phyloP scores from a whole-genome alignment of 1,139 yeast genomes.

The Lodderomyces parapsilosis region DNA sequence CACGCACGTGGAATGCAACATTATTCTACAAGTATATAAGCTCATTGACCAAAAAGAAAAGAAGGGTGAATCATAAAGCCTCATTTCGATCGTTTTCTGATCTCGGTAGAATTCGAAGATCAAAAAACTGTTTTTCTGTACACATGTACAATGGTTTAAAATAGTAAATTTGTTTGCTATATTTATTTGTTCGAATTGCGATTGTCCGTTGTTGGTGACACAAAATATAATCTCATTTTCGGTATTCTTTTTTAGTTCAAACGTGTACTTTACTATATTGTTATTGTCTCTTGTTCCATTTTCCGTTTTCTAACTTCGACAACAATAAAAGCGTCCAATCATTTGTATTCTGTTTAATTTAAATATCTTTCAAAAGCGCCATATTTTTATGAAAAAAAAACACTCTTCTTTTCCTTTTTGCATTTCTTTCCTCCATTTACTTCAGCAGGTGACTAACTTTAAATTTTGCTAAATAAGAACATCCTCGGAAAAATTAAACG shows the following conservation, averaged over 20 bases:
- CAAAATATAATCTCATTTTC: neutral
- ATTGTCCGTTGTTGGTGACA: neutral
- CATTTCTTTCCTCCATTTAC: neutral
- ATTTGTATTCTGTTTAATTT: neutral
- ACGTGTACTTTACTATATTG: neutral
- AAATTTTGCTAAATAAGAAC: neutral
- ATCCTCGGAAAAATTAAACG: slow-evolving; percentile 1
- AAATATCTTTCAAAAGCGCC: too few species aligned
- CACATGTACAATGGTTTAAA: neutral
- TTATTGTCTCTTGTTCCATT: neutral
- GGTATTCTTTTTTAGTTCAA: neutral
- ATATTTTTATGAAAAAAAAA: too few species aligned
- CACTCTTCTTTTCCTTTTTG: neutral
- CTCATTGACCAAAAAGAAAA: too few species aligned
- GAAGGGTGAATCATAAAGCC: too few species aligned
- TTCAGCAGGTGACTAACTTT: neutral
- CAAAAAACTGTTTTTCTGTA: neutral
- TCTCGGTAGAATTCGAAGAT: neutral
- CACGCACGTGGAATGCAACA: too few species aligned
- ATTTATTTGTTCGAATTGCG: neutral
- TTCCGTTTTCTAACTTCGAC: neutral
- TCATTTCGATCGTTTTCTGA: neutral
- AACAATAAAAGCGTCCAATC: neutral
- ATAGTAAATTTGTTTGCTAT: neutral
- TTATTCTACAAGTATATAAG: too few species aligned